A percentile compares a stretch with the other conserved stretches of the same genome.
Evolutionary conservation across 2,329 filamentous ascomycete species (phyloP).

Genomic region (Trichoderma harzianum): DNA sequence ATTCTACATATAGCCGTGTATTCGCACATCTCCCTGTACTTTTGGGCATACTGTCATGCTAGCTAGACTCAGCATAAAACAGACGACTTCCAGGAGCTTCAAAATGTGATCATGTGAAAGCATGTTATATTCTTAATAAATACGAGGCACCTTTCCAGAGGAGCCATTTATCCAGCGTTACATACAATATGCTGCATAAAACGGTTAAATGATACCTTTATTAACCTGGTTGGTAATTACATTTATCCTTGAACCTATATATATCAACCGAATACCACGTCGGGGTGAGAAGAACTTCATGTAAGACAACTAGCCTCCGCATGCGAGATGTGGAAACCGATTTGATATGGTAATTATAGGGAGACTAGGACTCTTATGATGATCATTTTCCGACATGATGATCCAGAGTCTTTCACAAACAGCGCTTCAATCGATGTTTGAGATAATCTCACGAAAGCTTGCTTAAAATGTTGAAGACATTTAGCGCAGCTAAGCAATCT

Average conservation of each 20-base stretch:
- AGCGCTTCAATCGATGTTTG: not conserved
- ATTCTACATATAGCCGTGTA: not conserved
- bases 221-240: not conserved
- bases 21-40: not conserved
- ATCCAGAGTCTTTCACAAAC: not conserved
- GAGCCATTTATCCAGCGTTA: not conserved
- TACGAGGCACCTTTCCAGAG: too few relatives aligned
- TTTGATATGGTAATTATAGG: not conserved
- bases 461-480: not conserved
- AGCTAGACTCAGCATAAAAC: not conserved
- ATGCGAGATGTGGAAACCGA: not conserved
- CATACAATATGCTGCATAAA: not conserved
- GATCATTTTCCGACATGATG: not conserved
- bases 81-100: not conserved
- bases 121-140: not conserved
- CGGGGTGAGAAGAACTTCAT: too few relatives aligned
- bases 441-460: not conserved
- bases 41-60: not conserved
- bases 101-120: not conserved
- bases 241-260: not conserved
- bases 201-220: not conserved
- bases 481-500: not conserved
- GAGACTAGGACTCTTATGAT: not conserved
- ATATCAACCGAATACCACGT: not conserved
- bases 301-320: not conserved